Evolutionary conservation across 345 rosid species (phyloP).

Genomic region (Corymbia maculata): DNA sequence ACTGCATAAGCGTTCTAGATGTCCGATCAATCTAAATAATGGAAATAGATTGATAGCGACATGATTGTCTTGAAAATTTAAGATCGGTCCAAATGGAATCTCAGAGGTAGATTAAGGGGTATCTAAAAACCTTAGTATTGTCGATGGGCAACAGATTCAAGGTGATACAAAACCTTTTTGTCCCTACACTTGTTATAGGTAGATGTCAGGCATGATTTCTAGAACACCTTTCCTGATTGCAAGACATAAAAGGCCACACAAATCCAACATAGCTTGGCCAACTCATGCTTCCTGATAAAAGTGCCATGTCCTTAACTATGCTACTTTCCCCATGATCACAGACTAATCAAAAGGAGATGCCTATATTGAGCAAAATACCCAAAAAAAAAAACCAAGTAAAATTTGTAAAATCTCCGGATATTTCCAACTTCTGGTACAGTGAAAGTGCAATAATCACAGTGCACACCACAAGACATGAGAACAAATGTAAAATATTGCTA

Average conservation of each 20-base stretch:
- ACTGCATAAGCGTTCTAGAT: background rate
- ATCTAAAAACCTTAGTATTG: background rate
- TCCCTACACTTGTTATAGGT: background rate
- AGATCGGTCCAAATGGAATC: background rate
- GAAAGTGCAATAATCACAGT: background rate
- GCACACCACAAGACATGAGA: background rate
- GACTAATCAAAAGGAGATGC: background rate
- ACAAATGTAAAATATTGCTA: background rate
- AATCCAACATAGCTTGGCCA: background rate
- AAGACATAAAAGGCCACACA: background rate
- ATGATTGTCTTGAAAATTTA: background rate
- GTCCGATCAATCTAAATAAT: background rate
- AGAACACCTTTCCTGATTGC: background rate
- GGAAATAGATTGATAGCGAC: background rate
- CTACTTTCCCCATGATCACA: background rate
- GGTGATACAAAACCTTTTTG: background rate
- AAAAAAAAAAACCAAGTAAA: background rate
- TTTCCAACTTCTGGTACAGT: background rate
- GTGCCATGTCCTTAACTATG: background rate
- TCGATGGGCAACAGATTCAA: background rate
- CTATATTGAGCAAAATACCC: background rate
- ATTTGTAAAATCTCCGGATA: background rate
- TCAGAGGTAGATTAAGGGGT: background rate
- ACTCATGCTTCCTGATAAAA: background rate
- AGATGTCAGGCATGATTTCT: background rate